A percentile compares a stretch with the other conserved stretches of the same genome.
Conservation (phyloP, 805 yeast genomes). For the Metschnikowia noctiluminum region DNA sequence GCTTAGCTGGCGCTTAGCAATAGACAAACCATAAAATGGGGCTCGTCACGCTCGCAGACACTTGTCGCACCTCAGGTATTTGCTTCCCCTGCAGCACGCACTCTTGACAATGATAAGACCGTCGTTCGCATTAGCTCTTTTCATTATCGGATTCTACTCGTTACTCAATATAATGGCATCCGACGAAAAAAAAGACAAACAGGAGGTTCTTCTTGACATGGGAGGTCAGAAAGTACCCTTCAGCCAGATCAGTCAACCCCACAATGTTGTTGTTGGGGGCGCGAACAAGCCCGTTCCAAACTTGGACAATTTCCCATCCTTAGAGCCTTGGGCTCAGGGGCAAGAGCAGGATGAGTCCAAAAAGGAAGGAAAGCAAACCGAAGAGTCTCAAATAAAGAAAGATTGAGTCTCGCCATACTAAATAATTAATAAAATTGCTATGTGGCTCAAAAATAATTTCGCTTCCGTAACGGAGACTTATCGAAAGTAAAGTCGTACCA, state of each 20-base stretch:
- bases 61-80: conserved; percentile 3
- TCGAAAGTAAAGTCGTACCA: too few relatives aligned
- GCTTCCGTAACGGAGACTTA: too few relatives aligned
- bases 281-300: conserved; percentile 16
- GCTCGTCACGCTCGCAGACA: conserved; percentile 8
- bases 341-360: conserved; percentile 3
- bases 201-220: conserved; percentile 25
- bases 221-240: conserved; percentile 39
- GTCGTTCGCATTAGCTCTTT: conserved; percentile 11
- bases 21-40: conserved; percentile 6
- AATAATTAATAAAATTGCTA: too few relatives aligned
- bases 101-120: conserved; percentile 10
- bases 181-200: conserved; percentile 8
- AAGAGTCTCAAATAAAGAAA: neutral
- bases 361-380: conserved; percentile 1
- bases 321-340: conserved; percentile 16
- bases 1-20: conserved; percentile 1
- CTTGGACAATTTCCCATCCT: conserved; percentile 16
- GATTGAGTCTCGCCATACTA: too few relatives aligned
- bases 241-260: conserved; percentile 37
- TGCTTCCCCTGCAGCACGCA: conserved; percentile 11
- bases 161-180: conserved; percentile 11
- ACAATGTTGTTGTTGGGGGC: conserved; percentile 21
- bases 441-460: too few relatives aligned
- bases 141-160: conserved; percentile 8